Evolutionary conservation across 169 alveolate species (phyloP).

Genomic region (Eimeria falciformis): DNA sequence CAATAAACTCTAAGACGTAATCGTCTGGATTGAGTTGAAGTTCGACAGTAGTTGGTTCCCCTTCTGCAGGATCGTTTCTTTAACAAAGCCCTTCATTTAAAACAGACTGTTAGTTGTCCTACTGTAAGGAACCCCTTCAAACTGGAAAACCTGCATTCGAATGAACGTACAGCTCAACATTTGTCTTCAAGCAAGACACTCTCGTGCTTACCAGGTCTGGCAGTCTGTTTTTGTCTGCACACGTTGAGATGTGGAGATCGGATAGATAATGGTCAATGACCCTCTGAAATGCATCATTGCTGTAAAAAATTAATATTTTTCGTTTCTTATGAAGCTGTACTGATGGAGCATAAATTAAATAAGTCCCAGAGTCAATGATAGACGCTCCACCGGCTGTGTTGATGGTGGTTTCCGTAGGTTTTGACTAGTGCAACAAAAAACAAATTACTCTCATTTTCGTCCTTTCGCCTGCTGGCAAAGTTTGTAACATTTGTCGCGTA

Average conservation of each 20-base stretch:
- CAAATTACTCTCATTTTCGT: conserved; percentile 18
- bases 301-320: neutral
- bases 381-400: conserved; percentile 64
- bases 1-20: conserved; percentile 77
- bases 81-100: neutral
- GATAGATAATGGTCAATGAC: conserved; percentile 67
- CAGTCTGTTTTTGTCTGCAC: conserved; percentile 69
- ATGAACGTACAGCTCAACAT: neutral
- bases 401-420: neutral
- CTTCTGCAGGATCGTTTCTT: conserved; percentile 19
- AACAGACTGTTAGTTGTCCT: neutral
- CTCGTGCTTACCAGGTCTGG: conserved; percentile 69
- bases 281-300: conserved; percentile 59
- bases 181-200: neutral
- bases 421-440: neutral
- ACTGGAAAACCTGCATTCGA: conserved; percentile 40
- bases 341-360: conserved; percentile 78
- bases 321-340: too few relatives aligned
- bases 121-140: conserved; percentile 57
- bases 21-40: conserved; percentile 78
- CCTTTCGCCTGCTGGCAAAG: neutral
- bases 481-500: conserved; percentile 1
- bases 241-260: conserved; percentile 54
- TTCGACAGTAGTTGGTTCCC: conserved; percentile 49
- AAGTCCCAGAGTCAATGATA: conserved; percentile 78